Conservation (phyloP, 768 basidiomycete species). For the Leccinellum luteum region DNA sequence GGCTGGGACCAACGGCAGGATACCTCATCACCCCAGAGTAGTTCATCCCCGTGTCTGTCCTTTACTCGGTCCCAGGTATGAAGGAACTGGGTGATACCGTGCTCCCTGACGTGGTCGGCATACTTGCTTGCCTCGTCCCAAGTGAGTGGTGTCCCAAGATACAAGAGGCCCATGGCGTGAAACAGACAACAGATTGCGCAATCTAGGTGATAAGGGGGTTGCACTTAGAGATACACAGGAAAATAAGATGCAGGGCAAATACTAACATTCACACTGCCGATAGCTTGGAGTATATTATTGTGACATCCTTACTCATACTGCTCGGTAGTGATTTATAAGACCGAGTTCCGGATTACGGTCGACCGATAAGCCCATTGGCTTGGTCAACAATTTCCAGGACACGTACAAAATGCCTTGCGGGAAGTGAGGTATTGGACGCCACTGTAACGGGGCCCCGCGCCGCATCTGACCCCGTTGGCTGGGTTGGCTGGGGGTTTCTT, state of each 20-base stretch:
- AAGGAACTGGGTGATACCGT: constrained; percentile 95
- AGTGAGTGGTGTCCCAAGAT: constrained; percentile 85
- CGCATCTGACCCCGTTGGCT: background rate
- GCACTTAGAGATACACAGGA: background rate
- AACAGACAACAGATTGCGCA: constrained; percentile 10
- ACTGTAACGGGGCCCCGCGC: background rate
- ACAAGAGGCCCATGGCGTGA: constrained; percentile 81
- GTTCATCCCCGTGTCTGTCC: constrained; percentile 84
- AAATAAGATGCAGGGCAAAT: background rate
- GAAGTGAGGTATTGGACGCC: background rate
- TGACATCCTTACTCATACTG: constrained; percentile 17
- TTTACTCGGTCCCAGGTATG: constrained; percentile 92
- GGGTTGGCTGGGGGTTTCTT: background rate
- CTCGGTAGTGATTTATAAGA: constrained; percentile 20
- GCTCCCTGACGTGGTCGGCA: constrained; percentile 84
- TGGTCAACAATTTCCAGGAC: background rate
- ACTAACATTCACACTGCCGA: background rate
- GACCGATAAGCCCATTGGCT: background rate
- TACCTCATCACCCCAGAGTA: constrained; percentile 99
- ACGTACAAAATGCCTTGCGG: background rate
- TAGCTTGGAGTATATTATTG: background rate
- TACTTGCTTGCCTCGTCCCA: constrained; percentile 90
- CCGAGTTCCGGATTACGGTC: background rate
- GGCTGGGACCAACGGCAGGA: constrained; percentile 11
- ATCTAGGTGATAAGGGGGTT: background rate